A percentile compares a stretch with the other conserved stretches of the same genome.
phyloP scores from a whole-genome alignment of 192 early-diverging fungal genomes.

The Coemansia sp. region DNA sequence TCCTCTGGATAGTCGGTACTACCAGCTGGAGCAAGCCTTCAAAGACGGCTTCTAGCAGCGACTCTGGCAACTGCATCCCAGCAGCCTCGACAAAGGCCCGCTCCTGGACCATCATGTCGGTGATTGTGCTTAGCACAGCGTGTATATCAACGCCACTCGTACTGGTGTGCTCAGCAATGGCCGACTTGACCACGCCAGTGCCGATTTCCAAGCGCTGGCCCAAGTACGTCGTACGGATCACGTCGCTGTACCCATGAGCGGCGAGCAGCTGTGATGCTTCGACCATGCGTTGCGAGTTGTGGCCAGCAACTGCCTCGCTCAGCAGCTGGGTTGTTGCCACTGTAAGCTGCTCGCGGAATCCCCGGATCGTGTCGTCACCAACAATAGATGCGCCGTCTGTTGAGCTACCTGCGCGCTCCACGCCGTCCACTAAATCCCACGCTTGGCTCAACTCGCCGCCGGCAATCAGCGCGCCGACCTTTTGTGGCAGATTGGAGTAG shows the following conservation, averaged over 20 bases:
- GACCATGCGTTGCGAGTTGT: slow-evolving; percentile 10
- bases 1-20: slow-evolving; percentile 14
- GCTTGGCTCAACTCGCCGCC: slow-evolving; percentile 27
- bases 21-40: slow-evolving; percentile 11
- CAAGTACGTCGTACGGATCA: slow-evolving; percentile 11
- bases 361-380: not conserved
- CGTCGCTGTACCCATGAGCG: slow-evolving; percentile 12
- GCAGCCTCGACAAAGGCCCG: slow-evolving; percentile 30
- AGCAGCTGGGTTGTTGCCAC: slow-evolving; percentile 8
- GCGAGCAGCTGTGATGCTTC: slow-evolving; percentile 12
- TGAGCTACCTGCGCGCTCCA: not conserved
- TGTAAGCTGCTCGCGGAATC: slow-evolving; percentile 9
- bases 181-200: slow-evolving; percentile 10
- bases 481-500: slow-evolving; percentile 37
- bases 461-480: slow-evolving; percentile 21
- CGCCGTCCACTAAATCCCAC: slow-evolving; percentile 27
- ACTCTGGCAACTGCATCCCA: slow-evolving; percentile 7
- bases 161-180: not conserved
- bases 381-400: not conserved
- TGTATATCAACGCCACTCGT: not conserved
- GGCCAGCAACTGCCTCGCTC: not conserved
- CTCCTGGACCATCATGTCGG: slow-evolving; percentile 16
- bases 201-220: slow-evolving; percentile 20
- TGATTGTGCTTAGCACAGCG: slow-evolving; percentile 4
- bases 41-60: slow-evolving; percentile 16